Conservation (phyloP, 1,284 basidiomycete genomes). For the Kalmanozyma brasiliensis region DNA sequence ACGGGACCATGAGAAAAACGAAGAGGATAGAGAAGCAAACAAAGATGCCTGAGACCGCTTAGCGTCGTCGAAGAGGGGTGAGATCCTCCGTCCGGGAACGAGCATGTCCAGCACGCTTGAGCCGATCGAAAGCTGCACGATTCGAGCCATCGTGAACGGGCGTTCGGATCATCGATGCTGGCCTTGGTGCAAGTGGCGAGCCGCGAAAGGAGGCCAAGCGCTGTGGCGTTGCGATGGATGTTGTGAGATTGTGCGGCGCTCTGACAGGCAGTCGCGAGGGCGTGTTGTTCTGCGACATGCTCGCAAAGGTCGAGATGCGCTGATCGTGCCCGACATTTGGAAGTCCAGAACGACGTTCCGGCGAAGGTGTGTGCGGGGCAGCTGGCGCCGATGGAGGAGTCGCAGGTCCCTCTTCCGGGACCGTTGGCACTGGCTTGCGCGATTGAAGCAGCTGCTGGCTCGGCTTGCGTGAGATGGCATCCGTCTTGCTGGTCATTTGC, state of each 20-base stretch:
- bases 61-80: constrained; percentile 38
- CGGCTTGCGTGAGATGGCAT: constrained; percentile 14
- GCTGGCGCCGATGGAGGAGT: constrained; percentile 15
- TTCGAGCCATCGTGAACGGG: constrained; percentile 36
- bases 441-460: constrained; percentile 31
- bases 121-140: constrained; percentile 43
- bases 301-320: constrained; percentile 20
- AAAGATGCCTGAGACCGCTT: constrained; percentile 7
- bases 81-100: constrained; percentile 43
- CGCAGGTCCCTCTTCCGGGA: constrained; percentile 25
- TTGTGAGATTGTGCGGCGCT: constrained; percentile 14
- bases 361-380: neutral
- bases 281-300: constrained; percentile 15
- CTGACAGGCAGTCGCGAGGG: constrained; percentile 35
- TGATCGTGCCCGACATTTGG: constrained; percentile 15
- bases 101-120: constrained; percentile 45
- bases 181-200: constrained; percentile 16
- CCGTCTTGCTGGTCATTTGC: neutral
- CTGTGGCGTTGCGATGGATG: constrained; percentile 13
- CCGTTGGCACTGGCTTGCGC: constrained; percentile 28
- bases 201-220: constrained; percentile 21
- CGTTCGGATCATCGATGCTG: constrained; percentile 35
- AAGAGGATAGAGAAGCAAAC: neutral
- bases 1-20: too few relatives aligned
- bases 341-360: neutral